Conservation (phyloP, 2,329 filamentous ascomycete genomes). For the Arachnopeziza araneosa region DNA sequence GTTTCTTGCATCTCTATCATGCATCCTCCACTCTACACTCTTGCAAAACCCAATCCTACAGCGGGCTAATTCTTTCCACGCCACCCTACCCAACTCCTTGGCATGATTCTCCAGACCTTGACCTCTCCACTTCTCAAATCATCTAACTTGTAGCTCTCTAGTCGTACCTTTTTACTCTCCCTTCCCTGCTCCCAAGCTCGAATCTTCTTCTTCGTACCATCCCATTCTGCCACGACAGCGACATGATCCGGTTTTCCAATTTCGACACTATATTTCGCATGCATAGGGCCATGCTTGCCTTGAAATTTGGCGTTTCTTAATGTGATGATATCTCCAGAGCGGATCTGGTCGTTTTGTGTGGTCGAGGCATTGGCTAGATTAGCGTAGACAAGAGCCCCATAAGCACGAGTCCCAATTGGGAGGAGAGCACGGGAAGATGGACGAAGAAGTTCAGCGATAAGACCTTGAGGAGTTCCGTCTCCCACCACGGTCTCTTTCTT, state of each 20-base stretch:
- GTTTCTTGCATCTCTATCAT: background rate
- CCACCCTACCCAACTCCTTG: conserved; percentile 89
- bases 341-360: conserved; percentile 86
- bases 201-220: conserved; percentile 97
- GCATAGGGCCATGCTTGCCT: conserved; percentile 91
- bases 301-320: conserved; percentile 93
- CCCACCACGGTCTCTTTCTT: conserved; percentile 78
- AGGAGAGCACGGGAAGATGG: conserved; percentile 68
- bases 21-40: background rate
- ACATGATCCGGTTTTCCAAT: conserved; percentile 86
- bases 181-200: conserved; percentile 91
- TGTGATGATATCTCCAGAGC: conserved; percentile 85
- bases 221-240: conserved; percentile 90
- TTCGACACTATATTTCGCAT: conserved; percentile 85
- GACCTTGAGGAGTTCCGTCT: conserved; percentile 72
- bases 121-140: conserved; percentile 92
- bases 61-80: conserved; percentile 48
- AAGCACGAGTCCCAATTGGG: conserved; percentile 83
- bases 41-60: background rate
- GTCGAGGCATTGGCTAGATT: conserved; percentile 94
- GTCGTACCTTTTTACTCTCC: conserved; percentile 87
- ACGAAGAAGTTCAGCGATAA: conserved; percentile 74
- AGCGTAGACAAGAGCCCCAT: conserved; percentile 86
- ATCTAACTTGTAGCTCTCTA: conserved; percentile 90
- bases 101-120: conserved; percentile 95